Base-by-base conservation (phyloP, 805 yeast genomes). In the Lachancea thermotolerans region DNA sequence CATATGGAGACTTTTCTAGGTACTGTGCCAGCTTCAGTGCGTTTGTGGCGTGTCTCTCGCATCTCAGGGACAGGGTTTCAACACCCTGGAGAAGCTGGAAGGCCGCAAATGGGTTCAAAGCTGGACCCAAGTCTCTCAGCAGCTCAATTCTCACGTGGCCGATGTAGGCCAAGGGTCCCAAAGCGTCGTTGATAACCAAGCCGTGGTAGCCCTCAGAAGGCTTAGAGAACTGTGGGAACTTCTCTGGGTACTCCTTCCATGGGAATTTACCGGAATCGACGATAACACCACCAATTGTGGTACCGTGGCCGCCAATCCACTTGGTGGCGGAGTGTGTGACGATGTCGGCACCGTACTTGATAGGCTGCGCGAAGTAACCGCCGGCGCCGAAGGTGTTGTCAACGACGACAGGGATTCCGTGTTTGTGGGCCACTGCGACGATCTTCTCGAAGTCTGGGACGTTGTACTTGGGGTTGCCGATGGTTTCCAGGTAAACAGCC, bases 321-420 rank as follows among this genome's bases (percentile, higher is more conserved):
- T 90, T 90, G 48, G 98, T 90, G 45, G 96, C 96, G 49, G 96
- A 89, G 67, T 90, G 96, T 16, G 85, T 85, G 30, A 91, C 84
- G 53, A 90, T 83, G 64, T 90, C 96, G 39, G 88, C 97, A 54
- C 97, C 97, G 59, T 78, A 84, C 50, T 85, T 85, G 54, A 90
- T 68, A 50, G 98, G 98, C 54, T 77, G 80, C 49, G 86, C 78
- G 57, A 85, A 77, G 72, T 69, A 89, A 41, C 97, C 97, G 67
- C 95, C 97, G 37, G 96, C 96, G 62, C 96, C 98, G 58, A 90
- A 90, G 15, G 98, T 90, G 78, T 90, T 90, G 69, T 90, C 98
- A 39, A 85, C 96, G 41, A 90, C 91, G 39, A 91, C 80, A 41
- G 96, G 95, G 40, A 89, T 73, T 49, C 96, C 96, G 53, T 85